Evolutionary conservation across 306 rosid species (phyloP), one percentile per base, ranked within the genome.

Genomic region (Castanea mollissima): DNA sequence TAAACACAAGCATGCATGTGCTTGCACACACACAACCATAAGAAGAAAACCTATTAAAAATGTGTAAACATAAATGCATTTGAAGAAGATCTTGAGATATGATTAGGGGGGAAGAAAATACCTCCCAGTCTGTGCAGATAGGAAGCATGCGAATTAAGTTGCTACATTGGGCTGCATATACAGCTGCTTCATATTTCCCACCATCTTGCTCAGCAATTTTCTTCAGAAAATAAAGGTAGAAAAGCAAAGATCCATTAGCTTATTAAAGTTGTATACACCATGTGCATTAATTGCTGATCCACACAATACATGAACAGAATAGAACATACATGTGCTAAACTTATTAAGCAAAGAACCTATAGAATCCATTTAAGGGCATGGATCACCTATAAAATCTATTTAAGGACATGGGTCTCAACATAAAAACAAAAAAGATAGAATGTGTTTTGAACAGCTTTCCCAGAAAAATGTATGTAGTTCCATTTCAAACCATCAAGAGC

Each of bases 61-160:
- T 62, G 34, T 10, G 67, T 62, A 54, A 56, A 68, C 76, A 55
- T 6, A 70, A 59, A 23, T 38, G 80, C 71, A 75, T 41, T 77
- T 25, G 2, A 69, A 78, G 49, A 68, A 32, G 44, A 72, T 60
- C 74, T 55, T 62, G 38, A 56, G 75, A 21, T 60, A 69, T 71
- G 58, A 27, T 67, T 29, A 18, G 70, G 55, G 63, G n/a, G 19
- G 59, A 81, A 8, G 46, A 74, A 59, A 58, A 64, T 77, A 94
- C 99, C 99, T 95, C 99, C 98, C 99, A 95, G 80, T 93, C 94
- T 0, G 88, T 87, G 88, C 99, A 95, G 80, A 93, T 86, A 19
- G 99, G 98, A 86, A 95, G 99, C 92, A 91, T 88, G 81, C 90
- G 86, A 77, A 82, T 91, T 80, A 95, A 84, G 84, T 95, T 93